phyloP scores from a whole-genome alignment of 2,329 filamentous ascomycete species.

The Claviceps africana region DNA sequence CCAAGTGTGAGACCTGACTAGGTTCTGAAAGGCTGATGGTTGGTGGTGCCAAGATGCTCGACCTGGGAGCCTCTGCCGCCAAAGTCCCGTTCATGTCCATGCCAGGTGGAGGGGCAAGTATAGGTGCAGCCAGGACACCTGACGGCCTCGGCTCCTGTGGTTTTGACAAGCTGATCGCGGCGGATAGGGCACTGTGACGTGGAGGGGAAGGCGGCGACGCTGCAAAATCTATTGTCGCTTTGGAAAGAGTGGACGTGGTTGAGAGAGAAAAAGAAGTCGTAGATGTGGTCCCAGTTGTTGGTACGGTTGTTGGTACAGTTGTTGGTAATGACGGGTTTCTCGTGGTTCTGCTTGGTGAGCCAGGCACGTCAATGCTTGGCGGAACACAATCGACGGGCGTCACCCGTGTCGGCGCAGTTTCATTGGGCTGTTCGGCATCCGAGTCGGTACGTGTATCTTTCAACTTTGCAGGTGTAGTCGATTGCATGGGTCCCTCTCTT shows the following conservation, averaged over 20 bases:
- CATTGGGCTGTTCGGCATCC: not conserved
- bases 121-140: conserved; percentile 23
- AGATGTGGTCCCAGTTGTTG: not conserved
- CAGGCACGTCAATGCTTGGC: not conserved
- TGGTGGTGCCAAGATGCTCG: conserved; percentile 31
- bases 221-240: conserved; percentile 8
- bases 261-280: conserved; percentile 9
- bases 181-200: conserved; percentile 6
- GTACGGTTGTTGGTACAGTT: too few relatives aligned
- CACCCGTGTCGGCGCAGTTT: not conserved
- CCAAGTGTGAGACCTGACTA: not conserved
- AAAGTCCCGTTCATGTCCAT: conserved; percentile 14
- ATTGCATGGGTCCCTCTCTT: not conserved
- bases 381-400: not conserved
- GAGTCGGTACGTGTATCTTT: not conserved
- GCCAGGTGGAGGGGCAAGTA: conserved; percentile 22
- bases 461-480: not conserved
- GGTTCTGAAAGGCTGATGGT: conserved; percentile 3
- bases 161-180: conserved; percentile 12
- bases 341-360: not conserved
- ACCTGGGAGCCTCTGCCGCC: conserved; percentile 23
- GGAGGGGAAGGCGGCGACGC: conserved; percentile 8
- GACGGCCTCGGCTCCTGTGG: conserved; percentile 15
- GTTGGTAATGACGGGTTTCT: too few relatives aligned
- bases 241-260: conserved; percentile 7